phyloP scores from a whole-genome alignment of 1,284 basidiomycete species.

The Cerioporus squamosus region DNA sequence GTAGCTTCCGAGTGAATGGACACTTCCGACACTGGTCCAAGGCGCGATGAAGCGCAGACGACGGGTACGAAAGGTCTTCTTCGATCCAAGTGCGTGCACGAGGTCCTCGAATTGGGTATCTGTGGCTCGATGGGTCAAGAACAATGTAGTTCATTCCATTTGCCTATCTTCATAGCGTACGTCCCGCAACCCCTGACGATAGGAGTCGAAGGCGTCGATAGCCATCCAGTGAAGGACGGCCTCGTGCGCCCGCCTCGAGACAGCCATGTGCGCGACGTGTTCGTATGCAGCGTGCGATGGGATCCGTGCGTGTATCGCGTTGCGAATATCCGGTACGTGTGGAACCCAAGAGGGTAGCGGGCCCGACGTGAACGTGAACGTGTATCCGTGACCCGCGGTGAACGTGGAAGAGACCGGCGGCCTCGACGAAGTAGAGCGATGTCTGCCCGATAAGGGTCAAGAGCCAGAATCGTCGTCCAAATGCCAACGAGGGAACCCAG shows the following conservation, averaged over 20 bases:
- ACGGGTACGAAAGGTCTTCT: too few species aligned
- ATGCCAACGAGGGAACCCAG: background rate
- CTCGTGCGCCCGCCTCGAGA: slow-evolving; percentile 30
- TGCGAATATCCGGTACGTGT: background rate
- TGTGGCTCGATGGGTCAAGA: slow-evolving; percentile 6
- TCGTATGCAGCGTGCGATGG: slow-evolving; percentile 10
- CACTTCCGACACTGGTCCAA: background rate
- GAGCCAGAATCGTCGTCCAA: background rate
- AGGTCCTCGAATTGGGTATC: background rate
- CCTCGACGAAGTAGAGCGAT: background rate
- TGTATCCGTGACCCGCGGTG: too few species aligned
- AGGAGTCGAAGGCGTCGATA: slow-evolving; percentile 25
- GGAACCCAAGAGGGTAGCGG: background rate
- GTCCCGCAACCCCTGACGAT: slow-evolving; percentile 26
- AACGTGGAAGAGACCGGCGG: background rate
- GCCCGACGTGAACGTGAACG: too few species aligned
- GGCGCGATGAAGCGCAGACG: too few species aligned
- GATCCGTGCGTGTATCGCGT: background rate
- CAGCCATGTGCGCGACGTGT: slow-evolving; percentile 17
- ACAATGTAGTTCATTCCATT: slow-evolving; percentile 14
- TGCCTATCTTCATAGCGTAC: slow-evolving; percentile 32
- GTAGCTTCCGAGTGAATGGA: background rate
- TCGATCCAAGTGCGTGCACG: background rate
- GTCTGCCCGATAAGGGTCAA: background rate
- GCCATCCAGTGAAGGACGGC: slow-evolving; percentile 6